phyloP scores from a whole-genome alignment of 371 early-diverging fungal genomes.

The Blakeslea trispora region DNA sequence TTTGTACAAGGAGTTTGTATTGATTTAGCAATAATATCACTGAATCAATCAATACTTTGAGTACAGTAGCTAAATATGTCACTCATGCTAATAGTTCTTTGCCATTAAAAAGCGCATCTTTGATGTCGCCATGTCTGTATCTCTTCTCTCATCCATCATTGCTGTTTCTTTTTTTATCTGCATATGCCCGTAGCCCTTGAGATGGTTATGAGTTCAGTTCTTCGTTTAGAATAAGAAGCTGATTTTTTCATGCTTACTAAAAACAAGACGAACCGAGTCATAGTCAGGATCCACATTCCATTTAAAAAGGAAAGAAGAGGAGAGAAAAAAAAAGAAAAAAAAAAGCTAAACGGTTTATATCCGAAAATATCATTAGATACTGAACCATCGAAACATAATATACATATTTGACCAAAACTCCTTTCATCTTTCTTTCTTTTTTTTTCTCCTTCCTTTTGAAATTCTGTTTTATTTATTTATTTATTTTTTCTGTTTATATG shows the following conservation, averaged over 20 bases:
- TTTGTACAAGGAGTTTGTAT: no score
- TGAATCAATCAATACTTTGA: no score
- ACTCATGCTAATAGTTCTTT: no score
- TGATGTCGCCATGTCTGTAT: no score
- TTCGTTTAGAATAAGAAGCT: no score
- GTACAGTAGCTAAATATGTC: no score
- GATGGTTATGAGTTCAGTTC: no score
- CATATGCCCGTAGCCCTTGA: no score
- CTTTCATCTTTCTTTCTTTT: constrained; percentile 6
- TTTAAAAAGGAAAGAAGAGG: constrained; percentile 3
- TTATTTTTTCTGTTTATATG: constrained; percentile 13
- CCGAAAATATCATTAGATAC: constrained; percentile 18
- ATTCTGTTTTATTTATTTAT: constrained; percentile 16
- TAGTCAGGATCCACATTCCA: constrained; percentile 1
- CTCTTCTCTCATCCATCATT: no score
- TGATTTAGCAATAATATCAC: no score
- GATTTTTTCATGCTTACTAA: neutral
- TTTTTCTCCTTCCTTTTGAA: constrained; percentile 6
- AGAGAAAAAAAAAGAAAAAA: neutral
- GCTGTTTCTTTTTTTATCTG: no score
- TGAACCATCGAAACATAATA: constrained; percentile 14
- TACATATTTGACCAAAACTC: constrained; percentile 12
- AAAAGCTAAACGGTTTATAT: constrained; percentile 9
- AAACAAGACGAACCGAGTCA: neutral
- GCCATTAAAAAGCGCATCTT: no score